Percentiles rank a stretch among this genome's conserved stretches.
Evolutionary conservation across 371 early-diverging fungal genomes (phyloP).

Genomic region (Scutellospora calospora): DNA sequence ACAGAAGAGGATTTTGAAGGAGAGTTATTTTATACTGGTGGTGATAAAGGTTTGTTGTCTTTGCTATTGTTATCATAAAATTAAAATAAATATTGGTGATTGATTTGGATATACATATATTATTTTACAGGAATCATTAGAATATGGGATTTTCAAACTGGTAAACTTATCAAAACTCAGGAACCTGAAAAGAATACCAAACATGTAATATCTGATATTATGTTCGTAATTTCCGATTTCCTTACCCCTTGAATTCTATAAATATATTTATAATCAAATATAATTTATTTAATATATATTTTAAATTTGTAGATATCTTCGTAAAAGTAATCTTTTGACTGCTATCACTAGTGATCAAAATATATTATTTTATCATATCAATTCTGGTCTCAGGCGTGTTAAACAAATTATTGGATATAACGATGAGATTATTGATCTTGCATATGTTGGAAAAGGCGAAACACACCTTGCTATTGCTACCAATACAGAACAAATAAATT

Average conservation of each 20-base stretch:
- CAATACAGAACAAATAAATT: constrained; percentile 89
- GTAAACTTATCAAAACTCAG: constrained; percentile 68
- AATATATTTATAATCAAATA: neutral
- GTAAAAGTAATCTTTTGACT: constrained; percentile 59
- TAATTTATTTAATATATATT: neutral
- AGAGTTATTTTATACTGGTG: constrained; percentile 83
- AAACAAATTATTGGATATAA: constrained; percentile 95
- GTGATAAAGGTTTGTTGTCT: constrained; percentile 70
- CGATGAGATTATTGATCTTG: constrained; percentile 92
- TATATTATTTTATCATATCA: constrained; percentile 77
- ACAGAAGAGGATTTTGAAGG: constrained; percentile 53
- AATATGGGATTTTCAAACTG: constrained; percentile 75
- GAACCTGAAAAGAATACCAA: constrained; percentile 67
- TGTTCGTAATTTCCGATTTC: constrained; percentile 49
- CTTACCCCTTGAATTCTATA: constrained; percentile 4
- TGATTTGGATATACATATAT: neutral
- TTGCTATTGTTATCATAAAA: neutral
- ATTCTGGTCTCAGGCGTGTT: constrained; percentile 60
- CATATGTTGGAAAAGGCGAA: constrained; percentile 77
- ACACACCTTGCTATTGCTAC: constrained; percentile 87
- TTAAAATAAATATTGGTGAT: no score
- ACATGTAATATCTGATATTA: constrained; percentile 72
- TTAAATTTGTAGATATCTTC: constrained; percentile 58
- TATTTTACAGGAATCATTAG: constrained; percentile 62
- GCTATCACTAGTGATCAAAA: constrained; percentile 92